Conservation (phyloP, 1,284 basidiomycete genomes). For the Rhodotorula mucilaginosa region DNA sequence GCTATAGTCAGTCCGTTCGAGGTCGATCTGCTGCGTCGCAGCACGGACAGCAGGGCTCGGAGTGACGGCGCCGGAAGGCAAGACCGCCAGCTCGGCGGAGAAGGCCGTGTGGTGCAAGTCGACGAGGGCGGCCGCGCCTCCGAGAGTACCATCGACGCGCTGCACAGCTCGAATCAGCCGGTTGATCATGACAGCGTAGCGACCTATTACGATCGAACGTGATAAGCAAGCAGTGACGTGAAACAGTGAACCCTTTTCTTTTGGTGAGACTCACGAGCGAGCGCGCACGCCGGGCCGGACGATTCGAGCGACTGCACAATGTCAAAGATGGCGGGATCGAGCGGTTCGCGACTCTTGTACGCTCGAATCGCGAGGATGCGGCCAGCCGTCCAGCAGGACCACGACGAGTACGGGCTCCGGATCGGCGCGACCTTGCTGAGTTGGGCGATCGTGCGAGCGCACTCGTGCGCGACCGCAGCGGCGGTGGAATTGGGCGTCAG, state of each 20-base stretch:
- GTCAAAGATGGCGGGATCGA: constrained; percentile 6
- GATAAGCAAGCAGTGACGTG: background rate
- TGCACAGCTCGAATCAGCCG: background rate
- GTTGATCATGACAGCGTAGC: background rate
- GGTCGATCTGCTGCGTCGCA: too few relatives aligned
- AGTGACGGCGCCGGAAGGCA: constrained; percentile 9
- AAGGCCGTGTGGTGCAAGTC: constrained; percentile 19
- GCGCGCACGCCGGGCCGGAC: background rate
- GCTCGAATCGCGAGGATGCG: constrained; percentile 8
- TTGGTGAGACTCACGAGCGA: background rate
- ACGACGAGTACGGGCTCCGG: background rate
- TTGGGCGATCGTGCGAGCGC: background rate
- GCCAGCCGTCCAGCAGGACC: background rate
- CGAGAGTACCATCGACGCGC: constrained; percentile 5
- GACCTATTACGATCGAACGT: background rate
- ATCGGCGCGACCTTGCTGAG: background rate
- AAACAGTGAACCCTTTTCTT: too few relatives aligned
- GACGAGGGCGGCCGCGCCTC: constrained; percentile 13
- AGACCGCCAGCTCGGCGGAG: constrained; percentile 3
- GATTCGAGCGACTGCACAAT: background rate
- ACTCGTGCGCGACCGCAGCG: background rate
- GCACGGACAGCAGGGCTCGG: background rate
- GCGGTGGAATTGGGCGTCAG: background rate
- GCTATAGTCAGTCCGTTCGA: too few relatives aligned
- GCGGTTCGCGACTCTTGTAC: background rate